Evolutionary conservation across 2,329 filamentous ascomycete species (phyloP).

Genomic region (Orbilia oligospora): DNA sequence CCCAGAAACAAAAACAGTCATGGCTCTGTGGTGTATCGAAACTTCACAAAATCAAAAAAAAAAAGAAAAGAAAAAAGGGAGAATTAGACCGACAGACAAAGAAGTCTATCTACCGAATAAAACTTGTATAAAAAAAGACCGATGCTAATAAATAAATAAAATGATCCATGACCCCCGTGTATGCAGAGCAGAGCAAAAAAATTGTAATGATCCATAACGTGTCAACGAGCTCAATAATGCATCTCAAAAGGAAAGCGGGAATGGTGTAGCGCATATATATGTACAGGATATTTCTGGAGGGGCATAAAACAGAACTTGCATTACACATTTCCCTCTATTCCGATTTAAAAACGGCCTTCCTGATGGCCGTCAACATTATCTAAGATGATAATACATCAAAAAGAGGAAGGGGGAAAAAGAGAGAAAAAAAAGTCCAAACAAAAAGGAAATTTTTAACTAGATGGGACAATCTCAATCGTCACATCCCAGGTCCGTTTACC

Average conservation of each 20-base stretch:
- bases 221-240: neutral
- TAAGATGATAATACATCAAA: neutral
- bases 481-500: constrained; percentile 92
- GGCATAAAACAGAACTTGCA: neutral
- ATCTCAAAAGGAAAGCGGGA: neutral
- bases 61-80: neutral
- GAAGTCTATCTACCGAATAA: neutral
- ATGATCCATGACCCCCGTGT: neutral
- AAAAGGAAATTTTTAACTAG: too few species aligned
- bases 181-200: constrained; percentile 8
- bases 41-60: too few species aligned
- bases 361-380: neutral
- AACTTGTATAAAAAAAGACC: neutral
- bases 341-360: neutral
- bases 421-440: neutral
- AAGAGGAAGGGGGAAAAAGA: neutral
- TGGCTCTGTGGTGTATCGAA: too few species aligned
- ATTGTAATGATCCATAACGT: constrained; percentile 7
- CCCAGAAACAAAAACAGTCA: too few species aligned
- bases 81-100: neutral
- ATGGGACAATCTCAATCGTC: constrained; percentile 79
- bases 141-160: neutral
- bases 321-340: constrained; percentile 3
- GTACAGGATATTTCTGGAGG: constrained; percentile 12
- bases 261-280: constrained; percentile 2